Percentiles rank a stretch among this genome's conserved stretches.
These are phyloP conservation scores for Plasmodium malariae DNA, from an alignment of 169 alveolate genomes.

Conservation along the genomic window DNA sequence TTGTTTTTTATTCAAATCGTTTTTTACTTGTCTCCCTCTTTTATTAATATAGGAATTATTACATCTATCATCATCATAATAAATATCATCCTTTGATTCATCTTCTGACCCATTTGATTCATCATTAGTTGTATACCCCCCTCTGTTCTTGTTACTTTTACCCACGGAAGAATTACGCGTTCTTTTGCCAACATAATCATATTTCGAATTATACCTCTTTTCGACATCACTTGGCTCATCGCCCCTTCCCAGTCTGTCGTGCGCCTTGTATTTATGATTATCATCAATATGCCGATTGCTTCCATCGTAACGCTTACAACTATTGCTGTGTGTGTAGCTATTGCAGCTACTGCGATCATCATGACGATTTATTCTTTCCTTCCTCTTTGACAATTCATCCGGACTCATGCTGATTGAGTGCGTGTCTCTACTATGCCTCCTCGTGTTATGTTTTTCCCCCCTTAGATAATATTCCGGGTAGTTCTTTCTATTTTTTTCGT, in stretches of 20 bases:
- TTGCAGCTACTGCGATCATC: no score
- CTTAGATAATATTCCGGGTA: no score
- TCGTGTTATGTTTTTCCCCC: no score
- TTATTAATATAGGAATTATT: background rate
- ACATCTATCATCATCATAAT: no score
- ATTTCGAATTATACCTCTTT: background rate
- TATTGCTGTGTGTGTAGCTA: no score
- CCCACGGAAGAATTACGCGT: background rate
- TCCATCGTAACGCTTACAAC: background rate
- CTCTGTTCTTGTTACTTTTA: background rate
- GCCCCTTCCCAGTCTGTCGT: background rate
- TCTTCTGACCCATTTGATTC: background rate
- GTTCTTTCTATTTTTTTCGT: background rate
- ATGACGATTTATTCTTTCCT: slow-evolving; percentile 3
- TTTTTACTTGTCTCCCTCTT: background rate
- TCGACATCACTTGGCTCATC: background rate
- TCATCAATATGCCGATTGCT: background rate
- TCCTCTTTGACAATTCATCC: background rate
- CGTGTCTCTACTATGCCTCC: slow-evolving; percentile 3
- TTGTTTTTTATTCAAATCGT: background rate
- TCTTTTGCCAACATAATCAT: background rate
- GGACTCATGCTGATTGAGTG: slow-evolving; percentile 24
- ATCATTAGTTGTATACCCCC: background rate
- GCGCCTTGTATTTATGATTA: background rate
- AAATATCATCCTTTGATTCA: no score